Evolutionary conservation across 2,329 filamentous ascomycete species (phyloP).

Genomic region (Talaromyces rugulosus): DNA sequence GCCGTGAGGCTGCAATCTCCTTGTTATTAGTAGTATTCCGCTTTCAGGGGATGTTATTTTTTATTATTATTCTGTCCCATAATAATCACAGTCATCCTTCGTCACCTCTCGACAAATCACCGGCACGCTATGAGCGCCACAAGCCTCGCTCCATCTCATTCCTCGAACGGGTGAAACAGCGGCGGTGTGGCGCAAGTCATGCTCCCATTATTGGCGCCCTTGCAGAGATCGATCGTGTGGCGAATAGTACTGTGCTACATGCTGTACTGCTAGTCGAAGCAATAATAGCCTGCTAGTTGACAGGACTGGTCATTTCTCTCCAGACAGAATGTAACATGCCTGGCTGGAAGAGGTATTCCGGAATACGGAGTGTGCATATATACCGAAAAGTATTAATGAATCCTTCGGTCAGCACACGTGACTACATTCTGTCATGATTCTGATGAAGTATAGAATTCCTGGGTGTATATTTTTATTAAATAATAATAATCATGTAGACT

Average conservation of each 20-base stretch:
- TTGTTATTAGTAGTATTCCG: too few relatives aligned
- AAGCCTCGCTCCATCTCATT: constrained; percentile 3
- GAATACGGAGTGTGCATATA: neutral
- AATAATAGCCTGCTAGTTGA: too few relatives aligned
- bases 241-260: too few relatives aligned
- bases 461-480: too few relatives aligned
- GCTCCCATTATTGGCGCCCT: neutral
- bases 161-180: neutral
- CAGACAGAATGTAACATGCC: too few relatives aligned
- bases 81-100: neutral
- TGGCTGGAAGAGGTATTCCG: neutral
- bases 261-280: too few relatives aligned
- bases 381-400: neutral
- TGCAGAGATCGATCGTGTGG: too few relatives aligned
- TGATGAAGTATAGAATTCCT: neutral
- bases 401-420: neutral
- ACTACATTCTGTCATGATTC: neutral
- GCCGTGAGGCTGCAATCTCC: neutral
- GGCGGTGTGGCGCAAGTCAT: neutral
- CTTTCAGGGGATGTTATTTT: too few relatives aligned
- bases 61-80: neutral
- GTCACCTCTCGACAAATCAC: neutral
- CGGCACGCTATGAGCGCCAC: neutral
- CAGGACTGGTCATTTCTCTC: too few relatives aligned
- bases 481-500: too few relatives aligned